phyloP scores from a whole-genome alignment of 768 basidiomycete genomes.

The Ramaria sp. region DNA sequence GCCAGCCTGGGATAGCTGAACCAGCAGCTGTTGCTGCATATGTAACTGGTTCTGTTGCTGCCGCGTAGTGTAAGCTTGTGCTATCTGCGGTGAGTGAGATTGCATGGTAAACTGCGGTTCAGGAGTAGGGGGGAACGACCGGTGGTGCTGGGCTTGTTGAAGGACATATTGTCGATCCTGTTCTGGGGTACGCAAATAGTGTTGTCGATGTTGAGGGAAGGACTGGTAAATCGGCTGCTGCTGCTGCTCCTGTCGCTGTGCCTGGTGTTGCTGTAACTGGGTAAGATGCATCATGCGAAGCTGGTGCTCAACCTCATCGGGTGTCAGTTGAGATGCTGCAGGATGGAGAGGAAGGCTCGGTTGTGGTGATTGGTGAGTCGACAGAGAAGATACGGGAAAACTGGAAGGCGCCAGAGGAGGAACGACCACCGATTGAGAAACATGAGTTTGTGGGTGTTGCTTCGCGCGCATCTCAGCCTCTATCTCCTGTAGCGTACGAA shows the following conservation, averaged over 20 bases:
- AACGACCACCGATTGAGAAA: background rate
- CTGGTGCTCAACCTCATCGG: constrained; percentile 8
- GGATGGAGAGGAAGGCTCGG: constrained; percentile 49
- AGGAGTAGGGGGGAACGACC: constrained; percentile 15
- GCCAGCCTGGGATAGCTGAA: constrained; percentile 64
- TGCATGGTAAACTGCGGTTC: constrained; percentile 47
- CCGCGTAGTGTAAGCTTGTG: constrained; percentile 2
- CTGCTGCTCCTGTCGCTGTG: constrained; percentile 44
- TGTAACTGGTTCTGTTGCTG: constrained; percentile 46
- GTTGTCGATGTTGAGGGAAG: constrained; percentile 22
- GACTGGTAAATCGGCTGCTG: constrained; percentile 24
- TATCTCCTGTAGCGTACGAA: constrained; percentile 68
- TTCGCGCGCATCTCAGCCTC: constrained; percentile 70
- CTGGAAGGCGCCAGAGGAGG: background rate
- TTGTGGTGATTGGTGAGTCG: constrained; percentile 9
- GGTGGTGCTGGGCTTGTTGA: constrained; percentile 27
- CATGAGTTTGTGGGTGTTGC: background rate
- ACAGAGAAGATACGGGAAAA: constrained; percentile 26
- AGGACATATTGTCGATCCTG: constrained; percentile 43
- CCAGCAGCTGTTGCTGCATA: constrained; percentile 65
- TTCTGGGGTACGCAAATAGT: constrained; percentile 27
- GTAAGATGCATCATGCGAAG: constrained; percentile 14
- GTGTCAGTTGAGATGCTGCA: constrained; percentile 34
- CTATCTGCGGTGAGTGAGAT: constrained; percentile 43
- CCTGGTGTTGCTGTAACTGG: constrained; percentile 21